Evolutionary conservation across 495 filamentous ascomycete species (phyloP).

Genomic region (Penicillium parvum): DNA sequence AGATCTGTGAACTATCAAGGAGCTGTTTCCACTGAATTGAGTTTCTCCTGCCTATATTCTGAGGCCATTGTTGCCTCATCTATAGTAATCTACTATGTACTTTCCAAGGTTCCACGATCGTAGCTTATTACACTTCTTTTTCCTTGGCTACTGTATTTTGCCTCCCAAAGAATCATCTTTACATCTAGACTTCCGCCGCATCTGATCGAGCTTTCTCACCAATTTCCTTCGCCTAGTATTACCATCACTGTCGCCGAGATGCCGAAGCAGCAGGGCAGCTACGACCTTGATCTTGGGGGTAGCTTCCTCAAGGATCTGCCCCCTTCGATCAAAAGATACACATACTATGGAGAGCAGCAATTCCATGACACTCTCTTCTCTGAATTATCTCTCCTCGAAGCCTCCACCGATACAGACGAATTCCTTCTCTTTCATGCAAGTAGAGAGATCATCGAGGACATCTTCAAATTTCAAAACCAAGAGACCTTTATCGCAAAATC

Average conservation of each 20-base stretch:
- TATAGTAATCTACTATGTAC: too few relatives aligned
- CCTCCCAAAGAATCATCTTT: too few relatives aligned
- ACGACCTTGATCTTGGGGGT: constrained; percentile 1
- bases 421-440: constrained; percentile 5
- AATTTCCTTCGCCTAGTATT: too few relatives aligned
- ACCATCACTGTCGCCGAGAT: not conserved
- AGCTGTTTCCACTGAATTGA: not conserved
- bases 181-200: too few relatives aligned
- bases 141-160: too few relatives aligned
- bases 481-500: not conserved
- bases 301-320: constrained; percentile 2
- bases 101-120: too few relatives aligned
- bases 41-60: too few relatives aligned
- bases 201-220: too few relatives aligned
- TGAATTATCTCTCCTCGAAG: constrained; percentile 1
- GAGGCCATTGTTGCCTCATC: too few relatives aligned
- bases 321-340: constrained; percentile 4
- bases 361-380: not conserved
- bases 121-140: too few relatives aligned
- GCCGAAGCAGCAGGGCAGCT: not conserved
- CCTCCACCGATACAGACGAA: not conserved
- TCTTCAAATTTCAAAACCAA: not conserved
- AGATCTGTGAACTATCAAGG: not conserved
- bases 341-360: not conserved
- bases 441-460: constrained; percentile 1